A percentile compares a stretch with the other conserved stretches of the same genome.
Evolutionary conservation across 2,329 filamentous ascomycete species (phyloP).

Genomic region (Talaromyces islandicus): DNA sequence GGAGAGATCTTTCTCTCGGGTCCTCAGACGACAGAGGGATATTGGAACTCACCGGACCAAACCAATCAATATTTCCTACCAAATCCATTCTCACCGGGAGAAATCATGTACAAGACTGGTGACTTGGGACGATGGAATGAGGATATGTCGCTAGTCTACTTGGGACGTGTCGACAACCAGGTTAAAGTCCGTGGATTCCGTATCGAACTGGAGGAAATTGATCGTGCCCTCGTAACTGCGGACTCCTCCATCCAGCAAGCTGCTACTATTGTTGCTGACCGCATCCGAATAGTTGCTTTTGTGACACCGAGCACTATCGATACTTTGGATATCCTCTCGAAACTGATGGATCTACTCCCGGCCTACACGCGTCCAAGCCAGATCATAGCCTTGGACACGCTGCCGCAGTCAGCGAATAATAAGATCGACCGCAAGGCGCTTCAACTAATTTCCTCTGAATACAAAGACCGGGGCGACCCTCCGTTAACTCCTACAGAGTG

Average conservation of each 20-base stretch:
- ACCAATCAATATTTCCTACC: conserved; percentile 25
- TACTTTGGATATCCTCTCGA: neutral
- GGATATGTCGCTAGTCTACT: conserved; percentile 31
- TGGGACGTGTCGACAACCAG: conserved; percentile 40
- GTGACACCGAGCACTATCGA: neutral
- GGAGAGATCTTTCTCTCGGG: conserved; percentile 42
- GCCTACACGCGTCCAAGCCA: neutral
- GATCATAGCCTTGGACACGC: neutral
- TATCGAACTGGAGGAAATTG: conserved; percentile 35
- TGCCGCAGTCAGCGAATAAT: neutral
- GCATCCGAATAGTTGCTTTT: neutral
- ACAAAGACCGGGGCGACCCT: neutral
- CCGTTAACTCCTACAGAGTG: neutral
- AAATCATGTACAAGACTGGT: conserved; percentile 38
- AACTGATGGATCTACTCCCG: neutral
- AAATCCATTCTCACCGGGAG: conserved; percentile 21
- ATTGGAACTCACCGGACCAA: conserved; percentile 26
- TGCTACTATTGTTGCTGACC: neutral
- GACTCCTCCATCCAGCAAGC: neutral
- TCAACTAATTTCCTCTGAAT: neutral
- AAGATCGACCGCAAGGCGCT: neutral
- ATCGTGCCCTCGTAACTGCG: neutral
- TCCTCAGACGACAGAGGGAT: conserved; percentile 38
- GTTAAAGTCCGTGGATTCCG: conserved; percentile 36
- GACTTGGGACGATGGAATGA: conserved; percentile 33